Conservation (phyloP, 2,329 filamentous ascomycete species). For the Endoconidiophora laricicola region DNA sequence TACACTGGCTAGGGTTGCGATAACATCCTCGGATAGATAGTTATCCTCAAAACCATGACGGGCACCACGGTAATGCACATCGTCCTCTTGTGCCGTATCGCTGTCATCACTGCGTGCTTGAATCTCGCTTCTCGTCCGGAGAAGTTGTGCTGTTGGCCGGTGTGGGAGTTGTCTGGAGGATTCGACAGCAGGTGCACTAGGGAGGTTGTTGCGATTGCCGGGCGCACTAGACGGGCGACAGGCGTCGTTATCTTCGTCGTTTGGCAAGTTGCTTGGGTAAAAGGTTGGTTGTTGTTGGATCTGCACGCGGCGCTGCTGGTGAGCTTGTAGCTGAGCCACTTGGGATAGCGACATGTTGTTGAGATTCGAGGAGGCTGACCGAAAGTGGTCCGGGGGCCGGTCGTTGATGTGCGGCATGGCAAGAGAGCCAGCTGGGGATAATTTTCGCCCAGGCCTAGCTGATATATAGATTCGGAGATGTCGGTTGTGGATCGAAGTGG, state of each 20-base stretch:
- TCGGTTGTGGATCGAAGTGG: too few relatives aligned
- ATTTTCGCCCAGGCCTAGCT: too few relatives aligned
- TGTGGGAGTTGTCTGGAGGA: conserved; percentile 21
- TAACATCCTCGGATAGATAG: conserved; percentile 78
- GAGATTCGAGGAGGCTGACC: neutral
- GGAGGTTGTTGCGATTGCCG: conserved; percentile 24
- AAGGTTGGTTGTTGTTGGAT: neutral
- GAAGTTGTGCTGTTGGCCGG: conserved; percentile 31
- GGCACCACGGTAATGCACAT: conserved; percentile 37
- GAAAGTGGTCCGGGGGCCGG: neutral
- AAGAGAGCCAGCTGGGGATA: neutral
- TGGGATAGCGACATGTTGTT: neutral
- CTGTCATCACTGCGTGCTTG: conserved; percentile 25
- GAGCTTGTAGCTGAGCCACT: neutral
- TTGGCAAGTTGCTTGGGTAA: neutral
- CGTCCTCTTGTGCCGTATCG: conserved; percentile 28
- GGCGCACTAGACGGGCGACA: conserved; percentile 31
- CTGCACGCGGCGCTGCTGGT: neutral
- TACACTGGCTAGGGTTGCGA: conserved; percentile 67
- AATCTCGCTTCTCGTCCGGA: conserved; percentile 42
- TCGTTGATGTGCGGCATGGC: neutral
- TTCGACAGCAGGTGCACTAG: conserved; percentile 17
- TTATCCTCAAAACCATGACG: conserved; percentile 88
- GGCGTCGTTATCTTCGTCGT: conserved; percentile 16
- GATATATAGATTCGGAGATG: too few relatives aligned